Conservation (phyloP, 495 filamentous ascomycete species). For the Aspergillus nanangensis region DNA sequence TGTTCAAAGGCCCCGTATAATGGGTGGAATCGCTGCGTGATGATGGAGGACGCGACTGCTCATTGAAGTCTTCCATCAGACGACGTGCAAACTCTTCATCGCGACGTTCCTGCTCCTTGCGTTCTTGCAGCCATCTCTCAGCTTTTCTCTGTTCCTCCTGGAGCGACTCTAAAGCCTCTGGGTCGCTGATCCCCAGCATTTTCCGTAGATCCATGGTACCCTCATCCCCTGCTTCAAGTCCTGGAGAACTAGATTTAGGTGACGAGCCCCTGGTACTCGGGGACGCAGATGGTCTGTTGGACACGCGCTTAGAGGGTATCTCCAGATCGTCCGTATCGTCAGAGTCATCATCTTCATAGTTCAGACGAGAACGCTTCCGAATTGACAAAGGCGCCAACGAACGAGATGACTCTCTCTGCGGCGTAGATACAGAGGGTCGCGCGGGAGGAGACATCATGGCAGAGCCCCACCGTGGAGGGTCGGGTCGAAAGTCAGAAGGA, state of each 20-base stretch:
- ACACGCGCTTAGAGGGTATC: slow-evolving; percentile 4
- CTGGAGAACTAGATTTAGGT: neutral
- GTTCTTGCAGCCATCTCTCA: slow-evolving; percentile 29
- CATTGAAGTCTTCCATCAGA: slow-evolving; percentile 24
- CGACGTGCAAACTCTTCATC: slow-evolving; percentile 47
- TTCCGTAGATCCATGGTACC: slow-evolving; percentile 7
- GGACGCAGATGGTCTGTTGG: too few relatives aligned
- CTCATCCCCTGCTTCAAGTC: slow-evolving; percentile 6
- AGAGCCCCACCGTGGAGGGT: neutral
- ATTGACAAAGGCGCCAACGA: neutral
- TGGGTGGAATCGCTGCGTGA: neutral
- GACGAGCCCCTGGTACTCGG: neutral
- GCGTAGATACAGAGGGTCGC: neutral
- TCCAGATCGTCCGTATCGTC: slow-evolving; percentile 12
- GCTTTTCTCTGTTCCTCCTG: slow-evolving; percentile 33
- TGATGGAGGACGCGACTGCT: slow-evolving; percentile 5
- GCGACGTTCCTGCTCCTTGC: slow-evolving; percentile 32
- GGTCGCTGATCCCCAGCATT: slow-evolving; percentile 25
- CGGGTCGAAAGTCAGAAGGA: neutral
- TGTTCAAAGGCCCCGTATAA: too few relatives aligned
- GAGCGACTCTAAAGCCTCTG: slow-evolving; percentile 27
- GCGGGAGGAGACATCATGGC: slow-evolving; percentile 6
- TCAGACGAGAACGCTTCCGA: neutral
- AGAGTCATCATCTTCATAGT: slow-evolving; percentile 1
- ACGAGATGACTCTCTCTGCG: neutral